Evolutionary conservation across 2,329 filamentous ascomycete genomes (phyloP), one percentile per base, ranked within the genome.

Genomic region (Penicillium sp.): DNA sequence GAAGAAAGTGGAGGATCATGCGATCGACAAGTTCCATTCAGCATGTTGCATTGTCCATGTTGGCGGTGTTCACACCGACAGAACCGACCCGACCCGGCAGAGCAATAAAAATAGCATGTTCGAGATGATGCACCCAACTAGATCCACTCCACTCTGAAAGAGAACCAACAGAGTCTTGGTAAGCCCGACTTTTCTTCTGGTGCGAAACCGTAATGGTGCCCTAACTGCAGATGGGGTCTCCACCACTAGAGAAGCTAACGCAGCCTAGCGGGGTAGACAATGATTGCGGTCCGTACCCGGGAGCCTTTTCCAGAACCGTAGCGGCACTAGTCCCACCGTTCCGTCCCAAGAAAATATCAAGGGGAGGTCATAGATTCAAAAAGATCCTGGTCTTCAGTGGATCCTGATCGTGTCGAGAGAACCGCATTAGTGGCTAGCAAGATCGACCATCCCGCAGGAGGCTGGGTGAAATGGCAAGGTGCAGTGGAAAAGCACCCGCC

Each of bases 381-480:
- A 54, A 58, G 54, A 61, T 59, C 57, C 54, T 37, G 53, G 53
- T 48, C 38, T 47, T 45, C 49, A 54, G 56, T 60, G 61, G 62
- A 51, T 42, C 48, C 35, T 59, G 53, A 58, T 65, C 57, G 54
- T 56, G 58, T 62, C 31, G 58, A 60, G 43, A 38, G 56, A 59
- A 62, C 47, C 45, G 51, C 66, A 60, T 62, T 63, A 62, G 64
- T 63, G 62, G 62, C 58, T 64, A 43, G 41, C 12, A 50, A 53
- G 64, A 69, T 69, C 67, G 62, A 52, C 69, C 63, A 63, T 62
- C 62, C 55, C 67, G 69, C 68, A 72, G 68, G 57, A 68, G 59
- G 65, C 70, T 71, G 65, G 67, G 56, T 55, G 56, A 61, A 56
- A 69, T 67, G 64, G 63, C 59, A 65, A 66, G 62, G 40, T 51